Evolutionary conservation across 139 green algal species (phyloP), one percentile per base, ranked within the genome.

Genomic region (Gonium pectorale): DNA sequence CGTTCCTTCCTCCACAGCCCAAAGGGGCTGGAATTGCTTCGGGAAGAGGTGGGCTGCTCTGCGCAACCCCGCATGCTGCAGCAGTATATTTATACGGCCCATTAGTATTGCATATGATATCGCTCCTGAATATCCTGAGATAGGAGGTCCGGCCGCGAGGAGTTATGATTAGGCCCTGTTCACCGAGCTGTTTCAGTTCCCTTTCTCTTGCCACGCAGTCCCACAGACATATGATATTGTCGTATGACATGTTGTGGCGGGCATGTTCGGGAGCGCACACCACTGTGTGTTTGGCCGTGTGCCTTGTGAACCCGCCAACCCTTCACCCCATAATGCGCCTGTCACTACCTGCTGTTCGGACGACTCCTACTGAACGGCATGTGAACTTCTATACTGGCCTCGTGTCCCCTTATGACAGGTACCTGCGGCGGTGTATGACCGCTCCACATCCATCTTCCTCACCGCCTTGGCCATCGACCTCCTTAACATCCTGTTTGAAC

Each of bases 401-500:
- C 35, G 9, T 26, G 33, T 17, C 66, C 83, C 44, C 60, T 41
- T n/a, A n/a, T 60, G 62, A 43, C 81, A 91, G 89, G 89, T 91
- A 0, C 89, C 87, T 4, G 13, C 31, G 13, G 0, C 77, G 19
- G 43, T 90, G 5, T 91, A 93, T 38, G 85, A 91, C 31, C 77
- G 89, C 38, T 87, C 84, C 29, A 84, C 80, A 0, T 88, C 88
- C 43, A 84, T 93, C 26, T 91, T 91, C 83, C 41, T 79, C 52
- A 90, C 87, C 24, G 85, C 88, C 0, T 67, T 87, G 17, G 51
- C 56, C 4, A 62, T 90, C 21, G 87, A 93, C 56, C 51, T 90
- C 0, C 84, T 94, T 7, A 91, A 80, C 44, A 54, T 79, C 9
- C 31, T 88, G 31, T 90, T 91, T 67, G 87, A 93, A 70, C 89